Evolutionary conservation across 2,329 filamentous ascomycete species (phyloP).

Genomic region (Conoideocrella luteorostrata): DNA sequence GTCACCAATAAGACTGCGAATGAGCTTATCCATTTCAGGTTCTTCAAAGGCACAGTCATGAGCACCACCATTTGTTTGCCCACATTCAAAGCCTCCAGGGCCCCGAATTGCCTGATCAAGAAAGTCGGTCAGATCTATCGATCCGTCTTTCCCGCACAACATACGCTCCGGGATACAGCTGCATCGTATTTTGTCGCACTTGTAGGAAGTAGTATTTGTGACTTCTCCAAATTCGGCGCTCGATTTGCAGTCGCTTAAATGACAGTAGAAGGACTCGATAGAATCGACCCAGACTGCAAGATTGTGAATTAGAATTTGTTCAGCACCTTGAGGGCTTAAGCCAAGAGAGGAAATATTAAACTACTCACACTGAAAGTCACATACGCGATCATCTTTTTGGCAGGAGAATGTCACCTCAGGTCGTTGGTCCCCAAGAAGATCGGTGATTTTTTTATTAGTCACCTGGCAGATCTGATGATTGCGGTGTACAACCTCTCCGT

Average conservation of each 20-base stretch:
- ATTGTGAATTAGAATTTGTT: neutral
- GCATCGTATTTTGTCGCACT: slow-evolving; percentile 79
- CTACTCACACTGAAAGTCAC: slow-evolving; percentile 85
- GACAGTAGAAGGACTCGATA: slow-evolving; percentile 93
- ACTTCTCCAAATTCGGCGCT: slow-evolving; percentile 59
- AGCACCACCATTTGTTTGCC: slow-evolving; percentile 54
- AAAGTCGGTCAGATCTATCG: slow-evolving; percentile 88
- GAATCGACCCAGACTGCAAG: slow-evolving; percentile 84
- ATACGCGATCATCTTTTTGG: slow-evolving; percentile 64
- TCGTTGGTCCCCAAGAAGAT: slow-evolving; percentile 75
- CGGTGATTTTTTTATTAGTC: slow-evolving; percentile 88
- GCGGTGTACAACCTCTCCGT: slow-evolving; percentile 83
- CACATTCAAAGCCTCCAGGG: slow-evolving; percentile 76
- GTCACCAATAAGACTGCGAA: slow-evolving; percentile 84
- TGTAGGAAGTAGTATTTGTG: slow-evolving; percentile 77
- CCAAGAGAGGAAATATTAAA: no score
- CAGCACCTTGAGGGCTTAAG: no score
- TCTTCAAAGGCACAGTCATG: slow-evolving; percentile 80
- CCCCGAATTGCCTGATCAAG: slow-evolving; percentile 76
- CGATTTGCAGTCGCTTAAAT: slow-evolving; percentile 73
- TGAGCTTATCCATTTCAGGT: slow-evolving; percentile 86
- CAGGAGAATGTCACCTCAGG: slow-evolving; percentile 95
- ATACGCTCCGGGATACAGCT: slow-evolving; percentile 85
- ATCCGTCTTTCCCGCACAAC: slow-evolving; percentile 87
- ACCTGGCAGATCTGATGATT: slow-evolving; percentile 99